Evolutionary conservation across 129 eudicot species (phyloP).

Genomic region (Artemisia annua): DNA sequence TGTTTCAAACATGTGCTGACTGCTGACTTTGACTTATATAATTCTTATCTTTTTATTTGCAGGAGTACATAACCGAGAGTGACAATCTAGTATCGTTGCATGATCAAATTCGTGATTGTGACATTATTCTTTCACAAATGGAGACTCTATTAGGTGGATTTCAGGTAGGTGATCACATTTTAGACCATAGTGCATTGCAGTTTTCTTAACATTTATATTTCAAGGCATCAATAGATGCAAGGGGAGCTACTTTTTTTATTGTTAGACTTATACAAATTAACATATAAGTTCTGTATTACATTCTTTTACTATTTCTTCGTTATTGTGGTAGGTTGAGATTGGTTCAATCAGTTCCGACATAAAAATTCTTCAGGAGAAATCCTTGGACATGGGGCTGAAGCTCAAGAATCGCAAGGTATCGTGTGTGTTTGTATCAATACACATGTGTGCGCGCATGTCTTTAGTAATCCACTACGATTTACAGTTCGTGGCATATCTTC

Average conservation of each 20-base stretch:
- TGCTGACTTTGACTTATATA: no score
- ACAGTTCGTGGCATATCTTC: constrained; percentile 27
- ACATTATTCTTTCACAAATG: constrained; percentile 88
- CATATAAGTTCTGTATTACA: constrained; percentile 4
- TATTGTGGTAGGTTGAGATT: constrained; percentile 68
- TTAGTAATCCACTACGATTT: constrained; percentile 19
- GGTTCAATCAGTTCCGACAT: constrained; percentile 99
- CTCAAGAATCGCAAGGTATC: constrained; percentile 96
- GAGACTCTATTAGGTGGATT: constrained; percentile 92
- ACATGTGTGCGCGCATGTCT: background rate
- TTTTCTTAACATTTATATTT: background rate
- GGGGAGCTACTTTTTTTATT: no score
- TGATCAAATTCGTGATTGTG: constrained; percentile 98
- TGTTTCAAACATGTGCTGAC: no score
- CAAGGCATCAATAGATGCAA: background rate
- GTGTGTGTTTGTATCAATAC: background rate
- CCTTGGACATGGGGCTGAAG: constrained; percentile 97
- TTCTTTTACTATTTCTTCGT: constrained; percentile 7
- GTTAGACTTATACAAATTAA: background rate
- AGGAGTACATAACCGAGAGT: constrained; percentile 98
- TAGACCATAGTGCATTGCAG: background rate
- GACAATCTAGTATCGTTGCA: constrained; percentile 95
- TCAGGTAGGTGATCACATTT: constrained; percentile 57
- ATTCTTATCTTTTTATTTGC: constrained; percentile 27
- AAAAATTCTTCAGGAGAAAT: constrained; percentile 93